Conservation (phyloP, 2,329 filamentous ascomycete genomes). For the Apiospora pterosperma region DNA sequence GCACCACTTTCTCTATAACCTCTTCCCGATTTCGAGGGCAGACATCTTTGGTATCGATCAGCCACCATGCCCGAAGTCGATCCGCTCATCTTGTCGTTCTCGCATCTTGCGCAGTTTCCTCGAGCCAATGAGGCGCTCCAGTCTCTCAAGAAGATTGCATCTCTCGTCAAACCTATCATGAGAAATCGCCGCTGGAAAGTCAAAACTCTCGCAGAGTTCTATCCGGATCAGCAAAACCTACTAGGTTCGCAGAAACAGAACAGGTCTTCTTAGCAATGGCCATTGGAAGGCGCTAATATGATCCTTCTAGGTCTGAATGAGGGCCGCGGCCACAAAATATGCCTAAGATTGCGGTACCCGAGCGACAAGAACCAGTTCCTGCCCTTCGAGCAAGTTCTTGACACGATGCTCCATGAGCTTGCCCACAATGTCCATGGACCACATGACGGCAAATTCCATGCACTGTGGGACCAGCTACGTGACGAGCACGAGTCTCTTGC, state of each 20-base stretch:
- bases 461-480: conserved; percentile 83
- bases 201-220: conserved; percentile 77
- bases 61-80: conserved; percentile 40
- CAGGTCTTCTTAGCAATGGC: neutral
- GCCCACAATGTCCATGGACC: conserved; percentile 83
- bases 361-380: conserved; percentile 74
- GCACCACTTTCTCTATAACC: neutral
- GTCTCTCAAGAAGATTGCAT: conserved; percentile 76
- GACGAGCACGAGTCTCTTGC: conserved; percentile 77
- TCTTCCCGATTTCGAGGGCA: neutral
- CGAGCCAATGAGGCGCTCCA: conserved; percentile 49
- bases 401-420: conserved; percentile 93
- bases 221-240: conserved; percentile 69
- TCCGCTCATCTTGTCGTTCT: conserved; percentile 43
- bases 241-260: conserved; percentile 49
- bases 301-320: conserved; percentile 65
- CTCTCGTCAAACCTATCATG: conserved; percentile 94
- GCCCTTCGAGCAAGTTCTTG: conserved; percentile 73
- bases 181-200: conserved; percentile 80
- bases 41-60: neutral
- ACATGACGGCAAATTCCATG: conserved; percentile 79
- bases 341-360: conserved; percentile 75
- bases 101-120: conserved; percentile 44
- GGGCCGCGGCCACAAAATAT: conserved; percentile 74
- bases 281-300: neutral